Percentiles rank a stretch among this genome's conserved stretches.
Conservation (phyloP, 208 protist genomes). For the Crithidia fasciculata region DNA sequence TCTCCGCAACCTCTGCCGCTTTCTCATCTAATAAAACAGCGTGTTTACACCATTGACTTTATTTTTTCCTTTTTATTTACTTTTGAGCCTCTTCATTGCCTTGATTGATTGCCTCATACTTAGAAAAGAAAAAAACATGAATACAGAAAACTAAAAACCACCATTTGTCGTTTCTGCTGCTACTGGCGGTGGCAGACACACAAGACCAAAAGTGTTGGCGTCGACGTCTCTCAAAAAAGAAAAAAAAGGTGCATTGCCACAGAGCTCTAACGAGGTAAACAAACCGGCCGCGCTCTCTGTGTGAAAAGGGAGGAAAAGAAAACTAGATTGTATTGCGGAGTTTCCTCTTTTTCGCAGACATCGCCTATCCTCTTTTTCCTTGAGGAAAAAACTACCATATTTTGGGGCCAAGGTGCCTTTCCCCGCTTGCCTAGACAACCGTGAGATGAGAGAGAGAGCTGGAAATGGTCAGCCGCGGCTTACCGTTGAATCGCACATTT, state of each 20-base stretch:
- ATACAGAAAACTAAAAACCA: not conserved
- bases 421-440: not conserved
- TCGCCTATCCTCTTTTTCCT: not conserved
- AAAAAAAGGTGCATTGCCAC: not conserved
- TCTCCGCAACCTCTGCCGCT: too few species aligned
- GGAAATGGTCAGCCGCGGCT: too few species aligned
- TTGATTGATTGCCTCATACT: not conserved
- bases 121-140: not conserved
- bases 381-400: not conserved
- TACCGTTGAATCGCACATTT: too few species aligned
- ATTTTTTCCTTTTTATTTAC: not conserved
- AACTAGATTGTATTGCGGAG: too few species aligned
- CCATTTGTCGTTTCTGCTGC: not conserved
- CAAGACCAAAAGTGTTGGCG: not conserved
- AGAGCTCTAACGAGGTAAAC: too few species aligned
- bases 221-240: not conserved
- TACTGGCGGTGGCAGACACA: not conserved
- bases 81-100: too few species aligned
- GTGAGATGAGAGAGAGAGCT: too few species aligned
- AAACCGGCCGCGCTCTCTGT: too few species aligned
- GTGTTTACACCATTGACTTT: not conserved
- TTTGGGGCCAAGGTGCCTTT: not conserved
- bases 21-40: too few species aligned
- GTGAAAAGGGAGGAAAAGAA: not conserved
- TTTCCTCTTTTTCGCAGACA: too few species aligned